These are phyloP conservation scores for Cladosporium sp. DNA, from an alignment of 2,329 filamentous ascomycete genomes.

Conservation along the genomic window DNA sequence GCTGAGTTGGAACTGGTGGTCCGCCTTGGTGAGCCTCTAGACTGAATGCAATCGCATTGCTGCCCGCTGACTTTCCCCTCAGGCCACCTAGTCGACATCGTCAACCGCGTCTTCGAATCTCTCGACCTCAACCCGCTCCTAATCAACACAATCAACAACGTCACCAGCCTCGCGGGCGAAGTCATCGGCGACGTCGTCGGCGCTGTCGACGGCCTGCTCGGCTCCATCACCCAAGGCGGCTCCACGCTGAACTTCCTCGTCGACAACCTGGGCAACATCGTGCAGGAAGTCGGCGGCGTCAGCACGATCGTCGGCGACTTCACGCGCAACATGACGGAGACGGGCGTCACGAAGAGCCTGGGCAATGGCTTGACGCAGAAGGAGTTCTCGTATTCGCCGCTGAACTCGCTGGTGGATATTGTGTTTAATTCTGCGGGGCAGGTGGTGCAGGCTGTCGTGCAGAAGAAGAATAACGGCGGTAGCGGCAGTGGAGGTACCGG, in stretches of 20 bases:
- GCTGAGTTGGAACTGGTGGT: constrained; percentile 55
- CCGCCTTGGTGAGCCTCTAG: constrained; percentile 34
- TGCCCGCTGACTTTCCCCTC: not conserved
- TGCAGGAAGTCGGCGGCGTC: constrained; percentile 50
- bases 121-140: constrained; percentile 51
- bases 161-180: constrained; percentile 19
- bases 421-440: constrained; percentile 51
- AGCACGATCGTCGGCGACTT: constrained; percentile 54
- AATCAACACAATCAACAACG: constrained; percentile 53
- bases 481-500: constrained; percentile 7
- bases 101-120: constrained; percentile 54
- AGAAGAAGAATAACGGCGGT: constrained; percentile 18
- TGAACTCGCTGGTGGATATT: constrained; percentile 50
- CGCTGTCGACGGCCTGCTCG: constrained; percentile 51
- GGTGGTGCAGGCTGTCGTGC: constrained; percentile 46
- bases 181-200: constrained; percentile 18
- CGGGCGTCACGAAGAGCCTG: constrained; percentile 24
- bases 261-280: constrained; percentile 59
- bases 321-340: constrained; percentile 53
- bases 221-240: constrained; percentile 50
- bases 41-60: not conserved
- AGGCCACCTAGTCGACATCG: constrained; percentile 55
- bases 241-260: constrained; percentile 42
- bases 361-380: constrained; percentile 44
- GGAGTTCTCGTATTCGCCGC: constrained; percentile 46